phyloP scores from a whole-genome alignment of 352 stramenopile species.

The Globisporangium cylindrosporum region DNA sequence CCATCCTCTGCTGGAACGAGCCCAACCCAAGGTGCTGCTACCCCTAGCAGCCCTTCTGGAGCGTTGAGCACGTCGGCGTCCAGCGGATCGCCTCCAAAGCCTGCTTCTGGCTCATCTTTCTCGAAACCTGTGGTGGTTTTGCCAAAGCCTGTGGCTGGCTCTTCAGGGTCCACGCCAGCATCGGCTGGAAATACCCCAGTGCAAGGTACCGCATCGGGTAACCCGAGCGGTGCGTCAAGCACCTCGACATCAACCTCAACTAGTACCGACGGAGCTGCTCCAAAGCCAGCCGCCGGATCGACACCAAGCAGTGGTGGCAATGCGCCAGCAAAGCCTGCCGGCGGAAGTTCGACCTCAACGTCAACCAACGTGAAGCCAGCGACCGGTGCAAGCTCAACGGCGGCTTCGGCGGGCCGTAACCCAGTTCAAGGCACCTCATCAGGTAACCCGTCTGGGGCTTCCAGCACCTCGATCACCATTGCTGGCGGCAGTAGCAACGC shows the following conservation, averaged over 20 bases:
- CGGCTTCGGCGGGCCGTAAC: background rate
- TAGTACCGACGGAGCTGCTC: background rate
- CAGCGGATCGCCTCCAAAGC: background rate
- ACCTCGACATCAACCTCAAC: background rate
- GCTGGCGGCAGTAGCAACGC: background rate
- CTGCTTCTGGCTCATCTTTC: background rate
- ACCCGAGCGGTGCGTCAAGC: background rate
- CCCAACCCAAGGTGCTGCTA: background rate
- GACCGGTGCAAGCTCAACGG: background rate
- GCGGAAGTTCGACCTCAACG: background rate
- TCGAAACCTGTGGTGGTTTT: background rate
- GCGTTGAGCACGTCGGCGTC: background rate
- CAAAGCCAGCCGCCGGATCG: background rate
- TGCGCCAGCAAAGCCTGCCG: background rate
- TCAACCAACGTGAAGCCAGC: background rate
- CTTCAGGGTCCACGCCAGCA: background rate
- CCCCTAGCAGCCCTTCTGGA: background rate
- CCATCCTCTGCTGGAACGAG: background rate
- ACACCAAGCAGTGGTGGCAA: background rate
- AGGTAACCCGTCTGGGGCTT: background rate
- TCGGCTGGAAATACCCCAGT: background rate
- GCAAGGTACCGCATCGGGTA: background rate
- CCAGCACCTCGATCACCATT: background rate
- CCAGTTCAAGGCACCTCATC: background rate
- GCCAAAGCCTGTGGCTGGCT: background rate